These are phyloP conservation scores for Heliosperma pusillum DNA, from an alignment of 148 eudicot genomes.

Conservation along the genomic window DNA sequence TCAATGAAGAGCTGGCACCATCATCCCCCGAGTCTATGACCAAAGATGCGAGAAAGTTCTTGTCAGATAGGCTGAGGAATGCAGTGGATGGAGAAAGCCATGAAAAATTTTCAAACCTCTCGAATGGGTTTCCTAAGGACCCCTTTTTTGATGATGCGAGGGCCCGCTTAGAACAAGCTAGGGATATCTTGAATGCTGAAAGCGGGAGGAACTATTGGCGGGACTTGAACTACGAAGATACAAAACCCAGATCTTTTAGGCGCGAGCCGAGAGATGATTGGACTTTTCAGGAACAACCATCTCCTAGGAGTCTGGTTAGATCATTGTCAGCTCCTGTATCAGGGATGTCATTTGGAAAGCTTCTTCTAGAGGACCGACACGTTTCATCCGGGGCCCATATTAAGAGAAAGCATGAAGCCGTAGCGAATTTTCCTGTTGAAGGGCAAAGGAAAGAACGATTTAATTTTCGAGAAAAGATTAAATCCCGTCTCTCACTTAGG, in stretches of 20 bases:
- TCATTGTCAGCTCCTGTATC: conserved; percentile 94
- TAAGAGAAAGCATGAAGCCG: conserved; percentile 76
- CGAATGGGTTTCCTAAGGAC: conserved; percentile 30
- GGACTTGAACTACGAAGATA: conserved; percentile 39
- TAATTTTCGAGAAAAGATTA: conserved; percentile 66
- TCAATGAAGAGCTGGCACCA: conserved; percentile 41
- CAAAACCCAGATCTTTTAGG: conserved; percentile 53
- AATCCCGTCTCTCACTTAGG: conserved; percentile 55
- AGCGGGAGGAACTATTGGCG: conserved; percentile 33
- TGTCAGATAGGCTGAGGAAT: conserved; percentile 65
- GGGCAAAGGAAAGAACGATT: conserved; percentile 62
- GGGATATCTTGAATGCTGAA: conserved; percentile 39
- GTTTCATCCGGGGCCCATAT: conserved; percentile 74
- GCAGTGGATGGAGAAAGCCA: conserved; percentile 49
- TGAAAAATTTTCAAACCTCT: conserved; percentile 25
- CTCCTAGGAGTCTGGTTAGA: conserved; percentile 72
- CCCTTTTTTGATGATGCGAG: conserved; percentile 34
- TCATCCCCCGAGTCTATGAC: conserved; percentile 58
- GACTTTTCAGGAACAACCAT: conserved; percentile 37
- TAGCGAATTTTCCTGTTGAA: conserved; percentile 39
- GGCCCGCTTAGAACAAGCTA: conserved; percentile 37
- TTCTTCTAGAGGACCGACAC: conserved; percentile 86
- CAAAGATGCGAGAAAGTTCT: conserved; percentile 47
- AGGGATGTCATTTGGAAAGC: conserved; percentile 84
- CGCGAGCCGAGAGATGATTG: conserved; percentile 31